A percentile compares a stretch with the other conserved stretches of the same genome.
Evolutionary conservation across 768 basidiomycete genomes (phyloP).

Genomic region (Tricholoma sp.): DNA sequence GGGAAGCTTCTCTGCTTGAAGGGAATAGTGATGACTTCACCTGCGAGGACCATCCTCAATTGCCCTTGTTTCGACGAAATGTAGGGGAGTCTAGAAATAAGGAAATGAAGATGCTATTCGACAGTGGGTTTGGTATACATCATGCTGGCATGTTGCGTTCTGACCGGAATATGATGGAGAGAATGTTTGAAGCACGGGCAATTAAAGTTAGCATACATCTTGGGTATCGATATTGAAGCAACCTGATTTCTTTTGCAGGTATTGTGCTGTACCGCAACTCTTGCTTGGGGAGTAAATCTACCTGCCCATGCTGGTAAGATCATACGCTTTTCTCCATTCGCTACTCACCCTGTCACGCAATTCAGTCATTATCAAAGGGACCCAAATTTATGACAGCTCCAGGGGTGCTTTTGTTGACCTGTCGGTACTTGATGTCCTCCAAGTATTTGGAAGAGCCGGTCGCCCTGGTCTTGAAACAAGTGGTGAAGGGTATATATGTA

Average conservation of each 20-base stretch:
- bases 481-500: conserved; percentile 96
- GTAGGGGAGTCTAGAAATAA: conserved; percentile 84
- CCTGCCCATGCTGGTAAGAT: conserved; percentile 88
- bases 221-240: background rate
- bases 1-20: conserved; percentile 70
- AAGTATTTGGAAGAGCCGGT: conserved; percentile 97
- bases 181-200: conserved; percentile 82
- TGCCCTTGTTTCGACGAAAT: conserved; percentile 66
- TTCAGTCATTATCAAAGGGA: conserved; percentile 92
- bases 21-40: conserved; percentile 74
- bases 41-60: conserved; percentile 77
- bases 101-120: conserved; percentile 95
- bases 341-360: conserved; percentile 6
- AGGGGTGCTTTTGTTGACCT: conserved; percentile 90
- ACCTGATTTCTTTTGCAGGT: conserved; percentile 53
- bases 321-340: conserved; percentile 3
- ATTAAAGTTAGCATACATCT: conserved; percentile 64
- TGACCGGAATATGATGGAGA: conserved; percentile 93
- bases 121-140: conserved; percentile 92
- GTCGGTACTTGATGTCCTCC: conserved; percentile 90
- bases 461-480: conserved; percentile 83
- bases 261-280: conserved; percentile 93
- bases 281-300: conserved; percentile 99
- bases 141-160: conserved; percentile 97
- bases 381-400: conserved; percentile 89